phyloP scores from a whole-genome alignment of 208 protist genomes.

The Naegleria fowleri region DNA sequence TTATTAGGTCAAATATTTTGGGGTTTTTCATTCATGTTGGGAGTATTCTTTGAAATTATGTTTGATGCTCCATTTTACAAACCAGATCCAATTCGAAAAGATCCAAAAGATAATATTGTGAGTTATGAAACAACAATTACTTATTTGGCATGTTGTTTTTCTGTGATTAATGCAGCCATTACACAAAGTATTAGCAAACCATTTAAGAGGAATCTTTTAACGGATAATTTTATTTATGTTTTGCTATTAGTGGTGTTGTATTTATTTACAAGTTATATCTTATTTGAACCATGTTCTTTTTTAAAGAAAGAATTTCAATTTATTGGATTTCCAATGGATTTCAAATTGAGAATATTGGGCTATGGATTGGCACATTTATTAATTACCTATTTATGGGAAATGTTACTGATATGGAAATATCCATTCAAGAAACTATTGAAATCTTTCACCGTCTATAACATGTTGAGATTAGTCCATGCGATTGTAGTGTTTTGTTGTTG shows the following conservation, averaged over 20 bases:
- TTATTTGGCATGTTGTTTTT: neutral
- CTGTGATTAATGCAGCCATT: neutral
- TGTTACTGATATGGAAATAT: neutral
- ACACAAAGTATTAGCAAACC: neutral
- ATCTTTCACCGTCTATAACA: neutral
- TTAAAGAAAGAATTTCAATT: neutral
- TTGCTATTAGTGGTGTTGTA: neutral
- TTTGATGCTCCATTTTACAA: neutral
- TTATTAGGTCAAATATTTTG: conserved; percentile 5
- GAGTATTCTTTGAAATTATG: neutral
- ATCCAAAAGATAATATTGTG: neutral
- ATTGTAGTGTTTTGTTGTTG: neutral
- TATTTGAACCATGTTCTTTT: neutral
- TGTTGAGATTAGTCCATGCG: neutral
- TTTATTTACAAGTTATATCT: neutral
- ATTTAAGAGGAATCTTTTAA: neutral
- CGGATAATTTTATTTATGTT: neutral
- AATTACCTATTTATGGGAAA: neutral
- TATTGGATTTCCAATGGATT: neutral
- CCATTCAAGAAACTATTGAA: neutral
- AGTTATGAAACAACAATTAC: conserved; percentile 22
- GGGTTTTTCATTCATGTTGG: neutral
- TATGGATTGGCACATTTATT: neutral
- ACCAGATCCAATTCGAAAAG: neutral
- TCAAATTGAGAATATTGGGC: neutral